Conservation (phyloP, 129 eudicot genomes). For the Cynara cardunculus region DNA sequence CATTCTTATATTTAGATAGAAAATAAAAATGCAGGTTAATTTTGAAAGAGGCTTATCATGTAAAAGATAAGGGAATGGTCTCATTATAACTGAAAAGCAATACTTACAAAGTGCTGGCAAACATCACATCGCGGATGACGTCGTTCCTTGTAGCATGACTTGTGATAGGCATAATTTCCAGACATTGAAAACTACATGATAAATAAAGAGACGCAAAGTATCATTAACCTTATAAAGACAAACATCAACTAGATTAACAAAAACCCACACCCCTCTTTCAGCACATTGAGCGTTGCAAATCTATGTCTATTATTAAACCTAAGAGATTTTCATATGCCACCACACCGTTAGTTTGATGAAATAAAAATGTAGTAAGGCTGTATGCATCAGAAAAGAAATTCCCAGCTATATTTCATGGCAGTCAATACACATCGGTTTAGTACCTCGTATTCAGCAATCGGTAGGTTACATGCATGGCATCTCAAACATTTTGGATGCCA, state of each 20-base stretch:
- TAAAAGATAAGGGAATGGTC: slow-evolving; percentile 8
- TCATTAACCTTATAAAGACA: background rate
- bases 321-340: background rate
- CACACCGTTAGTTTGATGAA: background rate
- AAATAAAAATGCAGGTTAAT: background rate
- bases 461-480: slow-evolving; percentile 65
- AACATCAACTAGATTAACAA: background rate
- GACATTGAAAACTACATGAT: slow-evolving; percentile 62
- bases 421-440: background rate
- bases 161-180: slow-evolving; percentile 70
- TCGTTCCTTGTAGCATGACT: slow-evolving; percentile 70
- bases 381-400: background rate
- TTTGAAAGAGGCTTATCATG: background rate
- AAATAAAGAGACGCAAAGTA: background rate
- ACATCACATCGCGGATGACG: slow-evolving; percentile 84
- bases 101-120: slow-evolving; percentile 79
- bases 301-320: background rate
- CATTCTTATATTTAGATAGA: background rate
- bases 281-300: background rate
- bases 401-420: background rate
- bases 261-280: background rate
- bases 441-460: slow-evolving; percentile 79
- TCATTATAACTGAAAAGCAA: background rate
- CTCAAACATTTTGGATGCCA: slow-evolving; percentile 83
- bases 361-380: background rate